Conservation (phyloP, 2,329 filamentous ascomycete species). For the Sporothrix globosa region DNA sequence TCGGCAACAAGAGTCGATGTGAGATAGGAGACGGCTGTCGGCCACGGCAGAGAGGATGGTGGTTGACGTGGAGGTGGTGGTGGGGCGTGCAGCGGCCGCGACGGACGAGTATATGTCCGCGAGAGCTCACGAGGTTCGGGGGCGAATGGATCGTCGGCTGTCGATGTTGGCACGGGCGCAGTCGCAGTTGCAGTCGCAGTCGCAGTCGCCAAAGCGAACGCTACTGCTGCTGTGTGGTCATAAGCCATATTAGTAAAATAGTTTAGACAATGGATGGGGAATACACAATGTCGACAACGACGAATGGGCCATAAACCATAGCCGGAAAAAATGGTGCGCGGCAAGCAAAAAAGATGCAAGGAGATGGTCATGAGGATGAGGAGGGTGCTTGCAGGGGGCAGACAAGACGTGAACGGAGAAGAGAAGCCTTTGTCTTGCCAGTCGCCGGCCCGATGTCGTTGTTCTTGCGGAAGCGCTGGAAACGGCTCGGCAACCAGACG, state of each 20-base stretch:
- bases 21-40: not conserved
- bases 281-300: constrained; percentile 25
- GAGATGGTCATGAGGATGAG: not conserved
- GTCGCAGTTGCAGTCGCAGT: not conserved
- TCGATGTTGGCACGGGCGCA: not conserved
- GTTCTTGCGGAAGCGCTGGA: not conserved
- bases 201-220: no score
- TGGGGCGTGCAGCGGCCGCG: not conserved
- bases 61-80: not conserved
- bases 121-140: not conserved
- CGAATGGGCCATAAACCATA: constrained; percentile 19
- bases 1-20: not conserved
- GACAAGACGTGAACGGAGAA: not conserved
- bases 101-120: not conserved
- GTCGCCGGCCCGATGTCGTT: not conserved
- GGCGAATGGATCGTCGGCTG: not conserved
- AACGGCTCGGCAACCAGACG: constrained; percentile 13
- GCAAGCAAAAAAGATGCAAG: not conserved
- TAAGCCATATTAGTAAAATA: constrained; percentile 29
- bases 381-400: not conserved
- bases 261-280: constrained; percentile 15
- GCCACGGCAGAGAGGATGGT: not conserved
- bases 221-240: constrained; percentile 9
- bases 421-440: not conserved
- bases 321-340: not conserved